Percentiles rank a stretch among this genome's conserved stretches.
Conservation (phyloP, 129 eudicot genomes). For the Helianthus tuberosus region DNA sequence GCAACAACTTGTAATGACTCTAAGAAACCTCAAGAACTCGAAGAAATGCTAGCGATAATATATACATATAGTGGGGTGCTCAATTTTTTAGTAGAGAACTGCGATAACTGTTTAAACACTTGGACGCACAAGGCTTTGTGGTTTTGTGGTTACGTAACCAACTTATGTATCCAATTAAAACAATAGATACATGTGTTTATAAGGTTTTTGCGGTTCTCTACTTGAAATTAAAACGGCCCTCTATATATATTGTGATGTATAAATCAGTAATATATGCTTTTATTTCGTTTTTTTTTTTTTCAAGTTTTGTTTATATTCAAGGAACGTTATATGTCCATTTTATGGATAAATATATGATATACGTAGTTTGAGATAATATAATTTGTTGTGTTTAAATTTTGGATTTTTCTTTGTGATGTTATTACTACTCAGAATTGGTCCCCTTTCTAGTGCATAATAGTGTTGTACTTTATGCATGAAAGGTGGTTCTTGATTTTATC, state of each 20-base stretch:
- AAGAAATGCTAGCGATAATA: constrained; percentile 43
- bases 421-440: constrained; percentile 23
- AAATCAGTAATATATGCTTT: constrained; percentile 20
- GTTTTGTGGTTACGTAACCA: not conserved
- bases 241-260: constrained; percentile 8
- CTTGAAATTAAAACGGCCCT: not conserved
- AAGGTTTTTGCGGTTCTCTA: not conserved
- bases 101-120: not conserved
- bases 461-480: constrained; percentile 17
- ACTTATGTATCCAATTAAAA: not conserved
- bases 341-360: constrained; percentile 21
- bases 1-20: constrained; percentile 78
- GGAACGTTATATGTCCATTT: constrained; percentile 6
- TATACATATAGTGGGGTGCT: not conserved
- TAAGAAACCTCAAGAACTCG: constrained; percentile 71
- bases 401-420: not conserved
- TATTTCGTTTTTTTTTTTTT: constrained; percentile 21
- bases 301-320: not conserved
- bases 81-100: not conserved
- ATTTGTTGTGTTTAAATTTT: not conserved
- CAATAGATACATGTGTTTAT: not conserved
- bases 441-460: constrained; percentile 11
- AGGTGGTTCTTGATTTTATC: constrained; percentile 14
- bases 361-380: constrained; percentile 10
- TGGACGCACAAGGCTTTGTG: not conserved